Conservation (phyloP, 345 rosid species). For the Salix arbutifolia region DNA sequence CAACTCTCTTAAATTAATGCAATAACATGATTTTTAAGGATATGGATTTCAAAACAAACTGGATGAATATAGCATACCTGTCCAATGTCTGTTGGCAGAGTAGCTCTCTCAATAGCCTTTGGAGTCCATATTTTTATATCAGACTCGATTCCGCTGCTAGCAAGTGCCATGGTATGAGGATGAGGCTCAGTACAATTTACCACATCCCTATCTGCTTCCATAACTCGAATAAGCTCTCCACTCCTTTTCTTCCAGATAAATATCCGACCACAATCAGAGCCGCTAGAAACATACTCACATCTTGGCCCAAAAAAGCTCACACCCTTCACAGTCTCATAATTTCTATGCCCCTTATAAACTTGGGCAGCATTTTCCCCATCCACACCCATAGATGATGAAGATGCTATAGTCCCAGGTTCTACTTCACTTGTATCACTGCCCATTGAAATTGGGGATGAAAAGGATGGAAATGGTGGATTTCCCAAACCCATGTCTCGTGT, state of each 20-base stretch:
- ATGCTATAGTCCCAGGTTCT: constrained; percentile 19
- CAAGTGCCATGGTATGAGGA: constrained; percentile 65
- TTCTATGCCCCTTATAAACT: constrained; percentile 76
- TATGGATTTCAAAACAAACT: not conserved
- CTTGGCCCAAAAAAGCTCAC: constrained; percentile 82
- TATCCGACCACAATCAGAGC: constrained; percentile 93
- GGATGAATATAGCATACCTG: constrained; percentile 42
- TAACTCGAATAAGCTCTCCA: constrained; percentile 72
- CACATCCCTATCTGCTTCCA: constrained; percentile 70
- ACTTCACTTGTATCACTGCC: constrained; percentile 33
- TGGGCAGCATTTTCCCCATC: constrained; percentile 37
- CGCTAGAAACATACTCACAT: constrained; percentile 87
- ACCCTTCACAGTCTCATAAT: constrained; percentile 73
- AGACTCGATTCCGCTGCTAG: constrained; percentile 81
- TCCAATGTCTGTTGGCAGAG: constrained; percentile 57
- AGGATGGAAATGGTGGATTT: constrained; percentile 38
- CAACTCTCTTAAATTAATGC: not conserved
- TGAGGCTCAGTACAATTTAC: constrained; percentile 85
- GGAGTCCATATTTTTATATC: constrained; percentile 90
- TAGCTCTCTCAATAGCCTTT: constrained; percentile 59
- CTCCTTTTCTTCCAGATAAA: constrained; percentile 86
- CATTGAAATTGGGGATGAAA: constrained; percentile 17
- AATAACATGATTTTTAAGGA: not conserved
- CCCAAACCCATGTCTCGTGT: constrained; percentile 73
- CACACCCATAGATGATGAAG: constrained; percentile 21